Conservation (phyloP, 345 rosid genomes). For the Rhizophora mangle region DNA sequence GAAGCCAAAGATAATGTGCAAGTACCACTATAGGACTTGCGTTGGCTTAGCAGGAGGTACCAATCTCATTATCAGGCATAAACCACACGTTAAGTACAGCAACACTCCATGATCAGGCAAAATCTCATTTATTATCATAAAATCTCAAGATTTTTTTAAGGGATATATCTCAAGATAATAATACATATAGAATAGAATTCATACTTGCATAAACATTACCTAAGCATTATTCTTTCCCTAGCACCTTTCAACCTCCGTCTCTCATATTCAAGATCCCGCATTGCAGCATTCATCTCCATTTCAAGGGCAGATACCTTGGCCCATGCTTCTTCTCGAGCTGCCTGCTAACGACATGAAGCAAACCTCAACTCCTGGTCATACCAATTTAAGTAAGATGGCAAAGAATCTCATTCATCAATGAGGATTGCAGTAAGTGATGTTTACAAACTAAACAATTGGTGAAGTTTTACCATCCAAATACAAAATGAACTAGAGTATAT, state of each 20-base stretch:
- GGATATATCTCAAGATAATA: too few species aligned
- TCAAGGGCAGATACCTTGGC: constrained; percentile 88
- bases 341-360: constrained; percentile 85
- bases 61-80: background rate
- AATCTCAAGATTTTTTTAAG: too few species aligned
- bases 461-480: too few species aligned
- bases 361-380: constrained; percentile 54
- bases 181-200: too few species aligned
- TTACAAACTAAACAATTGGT: too few species aligned
- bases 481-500: too few species aligned
- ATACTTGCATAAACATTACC: constrained; percentile 38
- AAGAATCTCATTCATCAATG: too few species aligned
- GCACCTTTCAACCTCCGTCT: constrained; percentile 90
- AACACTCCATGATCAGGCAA: background rate
- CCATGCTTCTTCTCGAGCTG: constrained; percentile 98
- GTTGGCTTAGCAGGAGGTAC: background rate
- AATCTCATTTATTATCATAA: background rate
- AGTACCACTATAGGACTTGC: background rate
- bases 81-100: background rate
- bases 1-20: background rate
- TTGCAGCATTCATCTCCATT: constrained; percentile 72
- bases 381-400: constrained; percentile 1
- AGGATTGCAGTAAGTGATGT: too few species aligned
- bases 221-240: constrained; percentile 95
- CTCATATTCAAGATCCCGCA: constrained; percentile 89